A percentile compares a stretch with the other conserved stretches of the same genome.
Conservation (phyloP, 768 basidiomycete genomes). For the Chalciporus sphaerocephalus region DNA sequence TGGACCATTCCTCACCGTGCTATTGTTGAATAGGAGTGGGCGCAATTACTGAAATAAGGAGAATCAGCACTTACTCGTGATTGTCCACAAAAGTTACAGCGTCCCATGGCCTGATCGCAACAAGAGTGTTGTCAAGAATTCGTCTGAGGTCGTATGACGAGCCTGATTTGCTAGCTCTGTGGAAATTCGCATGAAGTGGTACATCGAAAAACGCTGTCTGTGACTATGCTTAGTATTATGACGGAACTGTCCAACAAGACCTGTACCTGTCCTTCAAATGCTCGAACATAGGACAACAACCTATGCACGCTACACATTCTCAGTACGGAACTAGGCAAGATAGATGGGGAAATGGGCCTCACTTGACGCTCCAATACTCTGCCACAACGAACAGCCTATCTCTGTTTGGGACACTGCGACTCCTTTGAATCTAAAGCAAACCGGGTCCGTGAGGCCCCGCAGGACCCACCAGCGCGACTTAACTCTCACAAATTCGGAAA, state of each 20-base stretch:
- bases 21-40: constrained; percentile 23
- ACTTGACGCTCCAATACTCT: constrained; percentile 83
- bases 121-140: constrained; percentile 67
- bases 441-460: neutral
- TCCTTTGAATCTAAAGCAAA: constrained; percentile 45
- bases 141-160: constrained; percentile 69
- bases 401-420: constrained; percentile 42
- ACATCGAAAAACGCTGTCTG: constrained; percentile 91
- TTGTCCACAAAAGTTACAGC: constrained; percentile 91
- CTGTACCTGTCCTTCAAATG: constrained; percentile 60
- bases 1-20: constrained; percentile 54
- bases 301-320: constrained; percentile 37
- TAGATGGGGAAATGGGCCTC: constrained; percentile 17
- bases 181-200: constrained; percentile 81
- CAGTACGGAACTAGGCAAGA: neutral
- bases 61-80: constrained; percentile 60
- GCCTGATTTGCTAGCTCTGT: constrained; percentile 66
- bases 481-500: constrained; percentile 60
- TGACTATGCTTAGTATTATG: neutral
- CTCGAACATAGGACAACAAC: constrained; percentile 55
- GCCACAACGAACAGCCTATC: constrained; percentile 61
- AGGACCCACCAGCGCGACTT: neutral
- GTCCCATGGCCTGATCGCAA: constrained; percentile 65
- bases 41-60: neutral
- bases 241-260: constrained; percentile 6